Evolutionary conservation across 2,329 filamentous ascomycete species (phyloP).

Genomic region (Incumbomyces lentus): DNA sequence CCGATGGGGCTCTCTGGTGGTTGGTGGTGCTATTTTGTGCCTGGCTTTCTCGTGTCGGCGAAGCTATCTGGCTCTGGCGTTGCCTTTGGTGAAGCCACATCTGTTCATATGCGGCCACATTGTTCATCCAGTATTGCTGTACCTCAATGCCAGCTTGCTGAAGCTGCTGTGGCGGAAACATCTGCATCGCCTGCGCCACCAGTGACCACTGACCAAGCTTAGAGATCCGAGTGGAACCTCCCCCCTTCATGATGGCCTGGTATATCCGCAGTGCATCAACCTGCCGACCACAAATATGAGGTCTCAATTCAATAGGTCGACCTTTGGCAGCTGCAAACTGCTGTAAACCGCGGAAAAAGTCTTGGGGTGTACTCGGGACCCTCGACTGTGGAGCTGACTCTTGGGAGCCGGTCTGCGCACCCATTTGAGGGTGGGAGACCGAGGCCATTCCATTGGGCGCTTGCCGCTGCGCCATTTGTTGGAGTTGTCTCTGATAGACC

Average conservation of each 20-base stretch:
- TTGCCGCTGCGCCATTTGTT: slow-evolving; percentile 42
- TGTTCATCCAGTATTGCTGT: slow-evolving; percentile 61
- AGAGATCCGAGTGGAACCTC: slow-evolving; percentile 65
- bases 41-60: slow-evolving; percentile 25
- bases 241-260: slow-evolving; percentile 62
- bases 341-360: slow-evolving; percentile 65
- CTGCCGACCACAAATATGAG: slow-evolving; percentile 60
- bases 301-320: slow-evolving; percentile 63
- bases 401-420: background rate
- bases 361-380: slow-evolving; percentile 43
- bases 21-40: slow-evolving; percentile 20
- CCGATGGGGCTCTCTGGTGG: slow-evolving; percentile 17
- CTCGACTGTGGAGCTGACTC: slow-evolving; percentile 22
- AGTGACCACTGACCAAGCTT: slow-evolving; percentile 62
- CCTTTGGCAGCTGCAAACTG: slow-evolving; percentile 67
- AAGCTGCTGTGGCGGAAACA: slow-evolving; percentile 51
- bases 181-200: slow-evolving; percentile 52
- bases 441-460: slow-evolving; percentile 32
- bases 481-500: slow-evolving; percentile 73
- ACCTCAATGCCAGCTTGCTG: slow-evolving; percentile 61
- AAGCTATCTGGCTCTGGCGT: slow-evolving; percentile 30
- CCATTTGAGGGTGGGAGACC: slow-evolving; percentile 25
- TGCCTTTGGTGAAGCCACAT: slow-evolving; percentile 36
- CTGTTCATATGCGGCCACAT: slow-evolving; percentile 63
- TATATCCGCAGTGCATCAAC: slow-evolving; percentile 71